These are phyloP conservation scores for Pisolithus albus DNA, from an alignment of 768 basidiomycete genomes.

Conservation along the genomic window DNA sequence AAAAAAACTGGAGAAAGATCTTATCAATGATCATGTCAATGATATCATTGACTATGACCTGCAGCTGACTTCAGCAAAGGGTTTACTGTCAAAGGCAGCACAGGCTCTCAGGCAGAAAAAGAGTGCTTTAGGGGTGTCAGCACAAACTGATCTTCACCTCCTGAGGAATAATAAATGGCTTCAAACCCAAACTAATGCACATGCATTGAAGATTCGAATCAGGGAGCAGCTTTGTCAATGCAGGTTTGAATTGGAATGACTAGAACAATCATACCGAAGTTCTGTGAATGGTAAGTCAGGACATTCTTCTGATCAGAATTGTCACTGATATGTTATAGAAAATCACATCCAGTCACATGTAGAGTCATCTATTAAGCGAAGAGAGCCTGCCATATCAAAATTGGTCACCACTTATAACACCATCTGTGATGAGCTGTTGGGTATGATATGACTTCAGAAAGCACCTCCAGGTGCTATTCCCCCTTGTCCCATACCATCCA, in stretches of 20 bases:
- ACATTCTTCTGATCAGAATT: not conserved
- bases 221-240: slow-evolving; percentile 10
- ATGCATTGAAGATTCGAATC: slow-evolving; percentile 12
- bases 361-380: slow-evolving; percentile 16
- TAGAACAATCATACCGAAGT: slow-evolving; percentile 11
- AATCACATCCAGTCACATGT: slow-evolving; percentile 23
- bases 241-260: slow-evolving; percentile 13
- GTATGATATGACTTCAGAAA: slow-evolving; percentile 10
- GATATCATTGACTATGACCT: slow-evolving; percentile 2
- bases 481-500: slow-evolving; percentile 16
- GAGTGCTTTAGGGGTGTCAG: slow-evolving; percentile 1
- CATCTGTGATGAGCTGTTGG: slow-evolving; percentile 16
- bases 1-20: slow-evolving; percentile 1
- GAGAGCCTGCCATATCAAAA: slow-evolving; percentile 22
- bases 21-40: not conserved
- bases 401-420: slow-evolving; percentile 24
- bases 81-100: not conserved
- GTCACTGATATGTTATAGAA: slow-evolving; percentile 10
- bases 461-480: slow-evolving; percentile 21
- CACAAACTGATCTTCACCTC: not conserved
- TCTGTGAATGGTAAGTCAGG: slow-evolving; percentile 13
- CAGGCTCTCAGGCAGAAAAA: not conserved
- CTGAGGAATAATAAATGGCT: slow-evolving; percentile 6
- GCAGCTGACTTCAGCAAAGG: not conserved
- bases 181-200: slow-evolving; percentile 14